Percentiles rank a stretch among this genome's conserved stretches.
Evolutionary conservation across 169 alveolate genomes (phyloP).

Genomic region (Toxoplasma gondii): DNA sequence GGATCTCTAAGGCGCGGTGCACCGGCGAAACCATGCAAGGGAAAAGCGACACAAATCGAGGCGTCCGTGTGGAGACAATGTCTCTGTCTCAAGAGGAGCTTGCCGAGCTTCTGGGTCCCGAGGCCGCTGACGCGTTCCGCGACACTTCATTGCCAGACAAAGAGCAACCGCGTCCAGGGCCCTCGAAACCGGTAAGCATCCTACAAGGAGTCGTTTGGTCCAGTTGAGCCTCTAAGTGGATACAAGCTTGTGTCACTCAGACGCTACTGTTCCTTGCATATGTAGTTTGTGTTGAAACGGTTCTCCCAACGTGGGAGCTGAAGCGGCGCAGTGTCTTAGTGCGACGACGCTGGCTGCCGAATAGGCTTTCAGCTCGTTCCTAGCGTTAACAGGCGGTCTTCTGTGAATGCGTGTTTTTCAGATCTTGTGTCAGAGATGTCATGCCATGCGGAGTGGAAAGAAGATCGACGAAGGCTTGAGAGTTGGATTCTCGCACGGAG

Average conservation of each 20-base stretch:
- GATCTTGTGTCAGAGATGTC: conserved; percentile 26
- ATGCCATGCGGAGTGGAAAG: conserved; percentile 10
- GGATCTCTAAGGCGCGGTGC: too few relatives aligned
- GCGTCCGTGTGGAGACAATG: not conserved
- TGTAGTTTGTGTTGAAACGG: not conserved
- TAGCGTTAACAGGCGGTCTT: too few relatives aligned
- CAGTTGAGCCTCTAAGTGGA: not conserved
- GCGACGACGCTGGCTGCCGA: too few relatives aligned
- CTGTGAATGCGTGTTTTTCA: not conserved
- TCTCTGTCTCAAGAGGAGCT: not conserved
- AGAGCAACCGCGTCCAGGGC: not conserved
- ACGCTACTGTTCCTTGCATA: not conserved
- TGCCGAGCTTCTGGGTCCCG: not conserved
- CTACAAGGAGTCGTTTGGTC: not conserved
- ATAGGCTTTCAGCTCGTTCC: too few relatives aligned
- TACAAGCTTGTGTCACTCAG: not conserved
- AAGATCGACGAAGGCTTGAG: conserved; percentile 8
- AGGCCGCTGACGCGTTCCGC: not conserved
- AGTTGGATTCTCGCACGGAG: not conserved
- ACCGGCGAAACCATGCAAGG: not conserved
- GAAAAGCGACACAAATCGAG: not conserved
- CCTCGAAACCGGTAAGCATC: not conserved
- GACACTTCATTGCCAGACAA: not conserved
- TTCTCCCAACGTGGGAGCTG: too few relatives aligned
- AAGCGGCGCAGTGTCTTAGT: too few relatives aligned